phyloP scores from a whole-genome alignment of 2,329 filamentous ascomycete genomes.

The Colletotrichum liaoningense region DNA sequence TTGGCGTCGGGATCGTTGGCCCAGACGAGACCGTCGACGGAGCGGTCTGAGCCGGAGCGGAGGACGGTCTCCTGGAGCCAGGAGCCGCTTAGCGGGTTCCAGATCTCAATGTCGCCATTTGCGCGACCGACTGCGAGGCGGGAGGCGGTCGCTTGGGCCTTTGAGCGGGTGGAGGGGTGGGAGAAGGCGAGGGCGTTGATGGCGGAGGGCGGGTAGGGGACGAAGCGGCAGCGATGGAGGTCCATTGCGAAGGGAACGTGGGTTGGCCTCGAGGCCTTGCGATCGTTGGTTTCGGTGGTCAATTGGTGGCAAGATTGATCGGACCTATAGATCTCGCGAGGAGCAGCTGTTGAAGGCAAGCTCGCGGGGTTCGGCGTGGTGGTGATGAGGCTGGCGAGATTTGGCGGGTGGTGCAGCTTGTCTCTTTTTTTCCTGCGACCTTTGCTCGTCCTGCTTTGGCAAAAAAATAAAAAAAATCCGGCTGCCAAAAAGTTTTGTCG shows the following conservation, averaged over 20 bases:
- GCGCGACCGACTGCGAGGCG: constrained; percentile 90
- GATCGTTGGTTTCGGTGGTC: constrained; percentile 12
- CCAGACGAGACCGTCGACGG: constrained; percentile 92
- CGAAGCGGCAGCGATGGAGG: constrained; percentile 96
- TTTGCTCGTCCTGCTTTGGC: background rate
- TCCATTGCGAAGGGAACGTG: constrained; percentile 72
- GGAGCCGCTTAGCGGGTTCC: constrained; percentile 84
- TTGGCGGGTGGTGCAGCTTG: constrained; percentile 17
- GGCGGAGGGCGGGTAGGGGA: constrained; percentile 88
- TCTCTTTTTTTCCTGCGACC: background rate
- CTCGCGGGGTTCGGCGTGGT: background rate
- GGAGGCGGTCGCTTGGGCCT: constrained; percentile 65
- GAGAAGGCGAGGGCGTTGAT: constrained; percentile 98
- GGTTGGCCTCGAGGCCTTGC: constrained; percentile 20
- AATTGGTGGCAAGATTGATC: constrained; percentile 16
- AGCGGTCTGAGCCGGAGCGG: constrained; percentile 84
- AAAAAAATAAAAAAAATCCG: constrained; percentile 22
- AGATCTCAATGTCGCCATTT: constrained; percentile 97
- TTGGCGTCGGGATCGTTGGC: constrained; percentile 84
- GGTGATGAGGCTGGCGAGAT: constrained; percentile 18
- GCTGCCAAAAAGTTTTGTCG: constrained; percentile 40
- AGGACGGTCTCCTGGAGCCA: constrained; percentile 95
- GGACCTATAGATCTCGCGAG: too few species aligned
- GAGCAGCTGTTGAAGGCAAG: background rate
- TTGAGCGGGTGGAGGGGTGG: constrained; percentile 68